Evolutionary conservation across 2,329 filamentous ascomycete genomes (phyloP), one percentile per base, ranked within the genome.

Genomic region (Coniochaeta ligniaria): DNA sequence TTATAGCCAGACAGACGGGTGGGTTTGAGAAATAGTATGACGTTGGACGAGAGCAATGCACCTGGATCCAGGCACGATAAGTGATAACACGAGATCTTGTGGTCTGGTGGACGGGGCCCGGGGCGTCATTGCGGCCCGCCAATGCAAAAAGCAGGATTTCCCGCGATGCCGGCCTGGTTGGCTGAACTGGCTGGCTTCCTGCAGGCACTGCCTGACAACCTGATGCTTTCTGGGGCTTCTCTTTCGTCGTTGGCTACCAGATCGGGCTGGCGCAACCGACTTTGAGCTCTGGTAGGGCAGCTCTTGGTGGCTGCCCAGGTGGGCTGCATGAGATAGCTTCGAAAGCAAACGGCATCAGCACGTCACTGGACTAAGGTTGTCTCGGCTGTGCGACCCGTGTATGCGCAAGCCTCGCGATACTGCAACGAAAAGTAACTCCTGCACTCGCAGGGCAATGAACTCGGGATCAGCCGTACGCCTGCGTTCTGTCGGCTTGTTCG

Each of bases 1-100:
- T 62, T 67, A 65, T 66, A 65, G 60, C 47, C 47, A 52, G 47
- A 31, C 47, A n/a, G 47, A 52, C 47, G 47, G 47, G 47, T 52
- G 24, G 47, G 47, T 52, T 52, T 52, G 47, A 52, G 47, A 52
- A n/a, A 52, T 52, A 52, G 47, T 52, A 52, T 52, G 47, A 52
- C 47, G 47, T 52, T 52, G 47, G 47, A 52, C 47, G 43, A 52
- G 47, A 31, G 7, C 47, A 50, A 12, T 52, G 47, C 47, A 52
- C 47, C 26, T 28, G 47, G 22, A 52, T 52, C 24, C 47, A 52
- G 47, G 47, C 47, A 31, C 47, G 47, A 52, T 52, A 52, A 52
- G 22, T 28, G 47, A 52, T 52, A 52, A 31, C 47, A 26, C 47
- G 20, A 52, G 47, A 52, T 52, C 47, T 52, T 8, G 22, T 52